phyloP scores from a whole-genome alignment of 2,329 filamentous ascomycete genomes.

The Purpureocillium lavendulum region DNA sequence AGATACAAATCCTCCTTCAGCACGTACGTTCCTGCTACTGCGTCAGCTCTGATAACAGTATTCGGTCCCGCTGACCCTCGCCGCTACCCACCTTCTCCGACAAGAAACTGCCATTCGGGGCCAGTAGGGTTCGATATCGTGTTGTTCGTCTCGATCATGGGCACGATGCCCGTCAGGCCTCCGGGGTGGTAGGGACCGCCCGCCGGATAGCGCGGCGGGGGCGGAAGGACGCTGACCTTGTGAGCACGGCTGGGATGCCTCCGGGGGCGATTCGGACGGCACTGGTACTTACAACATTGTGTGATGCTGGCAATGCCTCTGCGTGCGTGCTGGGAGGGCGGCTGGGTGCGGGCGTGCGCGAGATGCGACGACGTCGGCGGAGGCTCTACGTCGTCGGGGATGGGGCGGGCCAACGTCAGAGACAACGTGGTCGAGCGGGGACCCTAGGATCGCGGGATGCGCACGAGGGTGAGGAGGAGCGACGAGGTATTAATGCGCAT shows the following conservation, averaged over 20 bases:
- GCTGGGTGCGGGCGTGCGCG: not conserved
- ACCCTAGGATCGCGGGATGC: no score
- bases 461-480: not conserved
- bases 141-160: slow-evolving; percentile 92
- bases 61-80: not conserved
- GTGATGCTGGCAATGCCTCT: not conserved
- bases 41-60: not conserved
- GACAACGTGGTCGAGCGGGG: no score
- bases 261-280: slow-evolving; percentile 7
- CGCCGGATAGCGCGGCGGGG: slow-evolving; percentile 75
- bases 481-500: no score
- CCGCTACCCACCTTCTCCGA: slow-evolving; percentile 69
- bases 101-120: slow-evolving; percentile 80
- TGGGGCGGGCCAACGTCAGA: not conserved
- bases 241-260: slow-evolving; percentile 7
- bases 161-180: slow-evolving; percentile 57
- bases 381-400: not conserved
- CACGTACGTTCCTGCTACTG: slow-evolving; percentile 70
- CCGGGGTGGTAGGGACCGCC: slow-evolving; percentile 63
- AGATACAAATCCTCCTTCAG: slow-evolving; percentile 87
- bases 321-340: not conserved
- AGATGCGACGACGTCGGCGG: no score
- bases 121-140: slow-evolving; percentile 71
- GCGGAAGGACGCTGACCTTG: slow-evolving; percentile 64
- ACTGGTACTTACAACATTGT: slow-evolving; percentile 15